phyloP scores from a whole-genome alignment of 2,329 filamentous ascomycete species.

The Microsporum audouinii region DNA sequence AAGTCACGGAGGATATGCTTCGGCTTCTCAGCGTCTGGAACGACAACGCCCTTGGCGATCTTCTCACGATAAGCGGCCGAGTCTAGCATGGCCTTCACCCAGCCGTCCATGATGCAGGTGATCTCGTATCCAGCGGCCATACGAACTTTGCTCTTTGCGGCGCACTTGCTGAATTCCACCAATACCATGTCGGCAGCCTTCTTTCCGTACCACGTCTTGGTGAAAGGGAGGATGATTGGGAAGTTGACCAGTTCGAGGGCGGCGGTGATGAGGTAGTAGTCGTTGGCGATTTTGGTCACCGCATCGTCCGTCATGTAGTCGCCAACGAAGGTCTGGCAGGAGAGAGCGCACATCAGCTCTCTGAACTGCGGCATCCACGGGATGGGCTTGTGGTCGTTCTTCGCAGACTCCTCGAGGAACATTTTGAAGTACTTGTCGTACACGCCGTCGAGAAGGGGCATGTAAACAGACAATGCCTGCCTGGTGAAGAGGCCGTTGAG shows the following conservation, averaged over 20 bases:
- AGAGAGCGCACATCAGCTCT: slow-evolving; percentile 87
- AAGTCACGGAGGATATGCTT: slow-evolving; percentile 73
- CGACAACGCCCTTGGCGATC: slow-evolving; percentile 57
- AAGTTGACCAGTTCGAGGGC: slow-evolving; percentile 97
- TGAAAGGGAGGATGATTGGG: slow-evolving; percentile 89
- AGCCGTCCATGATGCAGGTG: slow-evolving; percentile 90
- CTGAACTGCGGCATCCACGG: slow-evolving; percentile 89
- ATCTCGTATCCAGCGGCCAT: slow-evolving; percentile 81
- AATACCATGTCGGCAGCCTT: slow-evolving; percentile 89
- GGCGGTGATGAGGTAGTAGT: slow-evolving; percentile 93
- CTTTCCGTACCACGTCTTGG: slow-evolving; percentile 95
- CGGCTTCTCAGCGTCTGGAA: slow-evolving; percentile 67
- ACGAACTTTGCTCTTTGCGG: slow-evolving; percentile 82
- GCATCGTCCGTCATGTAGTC: slow-evolving; percentile 86
- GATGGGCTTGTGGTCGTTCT: slow-evolving; percentile 59
- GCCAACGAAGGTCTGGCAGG: slow-evolving; percentile 92
- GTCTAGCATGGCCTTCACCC: slow-evolving; percentile 79
- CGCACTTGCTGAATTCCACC: slow-evolving; percentile 77
- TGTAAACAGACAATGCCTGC: slow-evolving; percentile 72
- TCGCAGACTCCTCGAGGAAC: slow-evolving; percentile 64
- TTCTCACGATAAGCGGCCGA: slow-evolving; percentile 72
- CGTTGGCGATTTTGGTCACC: slow-evolving; percentile 87
- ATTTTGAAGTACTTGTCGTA: slow-evolving; percentile 76
- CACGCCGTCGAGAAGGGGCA: slow-evolving; percentile 84
- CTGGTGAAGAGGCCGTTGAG: slow-evolving; percentile 91